These are phyloP conservation scores for Coemansia sp. DNA, from an alignment of 192 early-diverging fungal genomes.

Conservation along the genomic window DNA sequence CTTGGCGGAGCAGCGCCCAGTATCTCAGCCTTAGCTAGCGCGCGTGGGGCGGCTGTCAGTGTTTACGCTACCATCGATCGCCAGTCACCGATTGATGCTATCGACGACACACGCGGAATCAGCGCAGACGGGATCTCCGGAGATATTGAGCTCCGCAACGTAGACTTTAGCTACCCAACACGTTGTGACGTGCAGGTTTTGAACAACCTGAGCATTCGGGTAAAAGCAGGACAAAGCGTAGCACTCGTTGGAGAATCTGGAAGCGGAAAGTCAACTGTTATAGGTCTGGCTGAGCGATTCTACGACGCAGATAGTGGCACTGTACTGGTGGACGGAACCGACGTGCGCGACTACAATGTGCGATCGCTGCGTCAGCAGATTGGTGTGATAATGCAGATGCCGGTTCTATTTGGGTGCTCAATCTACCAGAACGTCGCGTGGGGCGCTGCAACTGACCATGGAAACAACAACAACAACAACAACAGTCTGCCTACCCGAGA, in stretches of 20 bases:
- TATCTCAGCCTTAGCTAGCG: slow-evolving; percentile 71
- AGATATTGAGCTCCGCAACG: slow-evolving; percentile 71
- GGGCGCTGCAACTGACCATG: slow-evolving; percentile 49
- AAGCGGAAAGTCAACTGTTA: slow-evolving; percentile 83
- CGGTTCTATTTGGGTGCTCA: slow-evolving; percentile 78
- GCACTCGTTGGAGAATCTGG: slow-evolving; percentile 90
- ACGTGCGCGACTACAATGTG: slow-evolving; percentile 77
- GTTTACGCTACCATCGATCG: slow-evolving; percentile 84
- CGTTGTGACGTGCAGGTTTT: slow-evolving; percentile 81
- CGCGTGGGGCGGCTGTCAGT: slow-evolving; percentile 76
- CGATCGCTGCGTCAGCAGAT: slow-evolving; percentile 81
- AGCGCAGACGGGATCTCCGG: slow-evolving; percentile 58
- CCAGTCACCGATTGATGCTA: slow-evolving; percentile 72
- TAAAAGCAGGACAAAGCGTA: slow-evolving; percentile 79
- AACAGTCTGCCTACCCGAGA: slow-evolving; percentile 67
- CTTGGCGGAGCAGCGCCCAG: slow-evolving; percentile 73
- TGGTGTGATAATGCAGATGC: slow-evolving; percentile 90
- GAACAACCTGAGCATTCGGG: slow-evolving; percentile 66
- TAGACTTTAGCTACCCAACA: slow-evolving; percentile 83
- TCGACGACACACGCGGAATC: slow-evolving; percentile 34
- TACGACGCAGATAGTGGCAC: slow-evolving; percentile 64
- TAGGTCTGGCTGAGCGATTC: slow-evolving; percentile 82
- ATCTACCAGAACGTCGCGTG: slow-evolving; percentile 83
- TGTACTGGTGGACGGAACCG: slow-evolving; percentile 72
- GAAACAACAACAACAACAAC: slow-evolving; percentile 46